Evolutionary conservation across 306 rosid genomes (phyloP).

Genomic region (Bauhinia variegata): DNA sequence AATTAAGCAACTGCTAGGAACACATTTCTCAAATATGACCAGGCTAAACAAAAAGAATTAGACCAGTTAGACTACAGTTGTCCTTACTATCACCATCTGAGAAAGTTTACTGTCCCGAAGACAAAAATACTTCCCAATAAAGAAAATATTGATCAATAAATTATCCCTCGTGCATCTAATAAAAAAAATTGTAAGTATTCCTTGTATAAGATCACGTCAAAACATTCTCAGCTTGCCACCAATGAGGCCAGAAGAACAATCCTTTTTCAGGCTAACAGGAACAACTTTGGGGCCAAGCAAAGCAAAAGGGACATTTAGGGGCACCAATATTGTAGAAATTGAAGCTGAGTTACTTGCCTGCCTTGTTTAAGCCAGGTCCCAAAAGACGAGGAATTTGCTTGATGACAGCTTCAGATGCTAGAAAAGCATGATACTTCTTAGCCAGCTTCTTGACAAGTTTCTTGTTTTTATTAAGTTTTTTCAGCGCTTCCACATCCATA

Average conservation of each 20-base stretch:
- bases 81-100: background rate
- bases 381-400: slow-evolving; percentile 82
- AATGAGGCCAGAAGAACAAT: background rate
- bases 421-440: slow-evolving; percentile 80
- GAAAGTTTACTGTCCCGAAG: background rate
- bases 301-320: background rate
- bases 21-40: background rate
- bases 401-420: slow-evolving; percentile 89
- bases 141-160: background rate
- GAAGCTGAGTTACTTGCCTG: slow-evolving; percentile 47
- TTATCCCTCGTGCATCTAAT: background rate
- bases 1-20: background rate
- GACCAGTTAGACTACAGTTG: background rate
- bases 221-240: background rate
- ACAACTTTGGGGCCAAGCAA: background rate
- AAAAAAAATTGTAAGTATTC: background rate
- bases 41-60: background rate
- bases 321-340: background rate
- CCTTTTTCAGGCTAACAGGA: background rate
- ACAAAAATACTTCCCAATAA: background rate
- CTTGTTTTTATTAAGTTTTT: slow-evolving; percentile 79
- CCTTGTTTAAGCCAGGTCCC: slow-evolving; percentile 76
- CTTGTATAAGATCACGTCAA: no score
- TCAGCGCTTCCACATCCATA: slow-evolving; percentile 85
- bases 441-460: slow-evolving; percentile 82